phyloP scores from a whole-genome alignment of 495 filamentous ascomycete genomes.

The Penicillium lividum region DNA sequence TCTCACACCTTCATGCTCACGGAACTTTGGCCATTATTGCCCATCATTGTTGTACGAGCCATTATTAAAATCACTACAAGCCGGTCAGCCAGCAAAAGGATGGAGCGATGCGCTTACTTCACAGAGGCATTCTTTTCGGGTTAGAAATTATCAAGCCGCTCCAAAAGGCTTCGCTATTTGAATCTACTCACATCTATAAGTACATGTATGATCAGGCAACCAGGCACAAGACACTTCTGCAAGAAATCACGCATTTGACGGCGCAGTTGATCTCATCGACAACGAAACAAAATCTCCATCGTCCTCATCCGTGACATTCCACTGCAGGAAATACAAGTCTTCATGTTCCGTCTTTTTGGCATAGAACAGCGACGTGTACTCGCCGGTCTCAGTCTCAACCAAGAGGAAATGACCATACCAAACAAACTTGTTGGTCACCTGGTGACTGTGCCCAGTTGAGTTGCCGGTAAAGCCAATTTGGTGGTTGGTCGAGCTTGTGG shows the following conservation, averaged over 20 bases:
- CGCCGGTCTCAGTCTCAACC: conserved; percentile 26
- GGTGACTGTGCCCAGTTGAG: neutral
- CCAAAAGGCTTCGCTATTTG: no score
- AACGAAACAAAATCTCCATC: neutral
- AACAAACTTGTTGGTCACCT: conserved; percentile 27
- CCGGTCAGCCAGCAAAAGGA: no score
- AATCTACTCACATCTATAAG: neutral
- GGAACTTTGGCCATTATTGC: no score
- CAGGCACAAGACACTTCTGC: neutral
- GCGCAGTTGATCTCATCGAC: neutral
- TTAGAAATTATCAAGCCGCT: no score
- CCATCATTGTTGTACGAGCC: no score
- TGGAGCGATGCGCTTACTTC: no score
- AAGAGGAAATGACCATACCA: conserved; percentile 26
- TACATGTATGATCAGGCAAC: neutral
- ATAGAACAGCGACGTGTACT: conserved; percentile 34
- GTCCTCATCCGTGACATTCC: neutral
- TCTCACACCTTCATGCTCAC: no score
- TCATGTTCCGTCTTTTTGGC: conserved; percentile 13
- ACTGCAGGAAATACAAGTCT: neutral
- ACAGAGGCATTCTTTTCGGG: no score
- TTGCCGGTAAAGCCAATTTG: neutral
- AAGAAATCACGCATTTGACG: neutral
- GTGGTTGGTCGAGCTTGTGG: neutral
- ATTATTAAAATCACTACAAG: no score